Base-by-base conservation (phyloP, 2,329 filamentous ascomycete genomes). In the Aspergillus sojae region DNA sequence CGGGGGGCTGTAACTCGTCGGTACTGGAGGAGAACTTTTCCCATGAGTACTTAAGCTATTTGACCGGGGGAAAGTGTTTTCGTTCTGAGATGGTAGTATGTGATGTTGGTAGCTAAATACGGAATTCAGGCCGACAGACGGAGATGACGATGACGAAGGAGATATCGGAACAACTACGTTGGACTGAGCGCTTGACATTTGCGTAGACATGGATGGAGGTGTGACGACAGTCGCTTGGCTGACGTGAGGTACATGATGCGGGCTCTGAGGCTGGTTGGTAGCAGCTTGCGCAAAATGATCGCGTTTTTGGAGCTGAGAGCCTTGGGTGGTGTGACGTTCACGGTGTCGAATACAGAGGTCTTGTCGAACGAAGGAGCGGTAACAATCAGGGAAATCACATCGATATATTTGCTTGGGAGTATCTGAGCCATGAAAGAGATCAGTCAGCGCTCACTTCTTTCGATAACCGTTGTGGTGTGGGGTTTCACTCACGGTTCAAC, bases 371-470 rank as follows among this genome's bases (percentile, higher is more conserved):
- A 98, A 99, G 36, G 91, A 90, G 58, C 94, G 90, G 65, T 89
- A 88, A 78, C 95, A 99, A 74, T 94, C 93, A 23, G 92, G 92
- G 72, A 94, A 97, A 74, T 96, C 92, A 82, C 95, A 98, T 73
- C 88, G 88, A 76, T 96, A 98, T 61, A 97, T 96, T 75, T 96
- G 92, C 80, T 97, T 97, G 21, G 94, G 94, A 62, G 92, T 91
- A 80, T 98, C 91, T 93, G 72, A 59, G 16, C 21, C 34, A 41
- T n/a, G 11, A 53, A 28, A 12, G 36, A 19, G 26, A 58, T 53
- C 12, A 46, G 60, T 67, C 30, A 58, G 60, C 72, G 65, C 65
- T 63, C 43, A 64, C 63, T 46, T 53, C 30, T 36, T 23, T 19
- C 7, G 28, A 52, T 11, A 32, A 19, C 28, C 16, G 5, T 34